phyloP scores from a whole-genome alignment of 2,329 filamentous ascomycete species.

The Aurifilum marmelostoma region DNA sequence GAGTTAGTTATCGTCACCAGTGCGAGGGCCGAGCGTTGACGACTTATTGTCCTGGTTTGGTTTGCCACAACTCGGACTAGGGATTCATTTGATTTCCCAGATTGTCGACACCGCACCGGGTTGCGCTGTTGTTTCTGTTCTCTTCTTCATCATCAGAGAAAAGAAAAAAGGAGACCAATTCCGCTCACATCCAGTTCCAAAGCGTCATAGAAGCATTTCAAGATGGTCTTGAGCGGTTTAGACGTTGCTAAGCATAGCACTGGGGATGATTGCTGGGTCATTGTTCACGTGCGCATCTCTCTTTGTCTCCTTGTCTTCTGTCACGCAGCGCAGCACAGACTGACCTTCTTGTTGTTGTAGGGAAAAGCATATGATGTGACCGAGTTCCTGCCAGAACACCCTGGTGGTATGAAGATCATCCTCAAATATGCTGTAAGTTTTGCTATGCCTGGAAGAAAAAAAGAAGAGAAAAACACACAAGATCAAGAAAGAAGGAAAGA shows the following conservation, averaged over 20 bases:
- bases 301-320: too few relatives aligned
- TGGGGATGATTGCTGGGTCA: slow-evolving; percentile 87
- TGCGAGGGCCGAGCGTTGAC: neutral
- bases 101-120: neutral
- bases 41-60: neutral
- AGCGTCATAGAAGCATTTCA: slow-evolving; percentile 21
- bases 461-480: too few relatives aligned
- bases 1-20: neutral
- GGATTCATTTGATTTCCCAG: neutral
- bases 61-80: neutral
- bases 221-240: slow-evolving; percentile 52
- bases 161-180: neutral
- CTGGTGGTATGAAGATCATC: slow-evolving; percentile 89
- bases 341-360: slow-evolving; percentile 39
- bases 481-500: too few relatives aligned
- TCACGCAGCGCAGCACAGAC: slow-evolving; percentile 15
- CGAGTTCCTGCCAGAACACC: slow-evolving; percentile 89
- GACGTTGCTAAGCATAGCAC: slow-evolving; percentile 73
- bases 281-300: slow-evolving; percentile 68
- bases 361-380: slow-evolving; percentile 89
- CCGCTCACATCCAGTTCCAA: too few relatives aligned
- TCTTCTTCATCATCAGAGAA: too few relatives aligned
- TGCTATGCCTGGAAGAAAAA: too few relatives aligned
- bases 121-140: neutral
- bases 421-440: slow-evolving; percentile 79